phyloP scores from a whole-genome alignment of 1,284 basidiomycete species.

The Trametes hirsuta region DNA sequence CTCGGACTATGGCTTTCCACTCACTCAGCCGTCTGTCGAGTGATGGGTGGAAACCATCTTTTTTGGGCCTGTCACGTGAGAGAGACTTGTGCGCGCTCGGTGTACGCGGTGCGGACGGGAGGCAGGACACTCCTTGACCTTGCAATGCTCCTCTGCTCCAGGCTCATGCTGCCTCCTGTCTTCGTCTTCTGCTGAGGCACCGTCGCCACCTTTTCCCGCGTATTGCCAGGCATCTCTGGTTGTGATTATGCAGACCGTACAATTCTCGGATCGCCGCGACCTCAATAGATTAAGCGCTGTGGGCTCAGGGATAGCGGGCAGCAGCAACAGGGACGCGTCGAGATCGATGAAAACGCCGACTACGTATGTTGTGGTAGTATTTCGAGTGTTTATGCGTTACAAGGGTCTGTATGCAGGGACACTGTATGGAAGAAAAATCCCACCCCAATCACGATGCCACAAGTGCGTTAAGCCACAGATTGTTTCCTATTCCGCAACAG shows the following conservation, averaged over 20 bases:
- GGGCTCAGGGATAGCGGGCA: neutral
- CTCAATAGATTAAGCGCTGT: neutral
- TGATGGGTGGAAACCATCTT: neutral
- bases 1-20: no score
- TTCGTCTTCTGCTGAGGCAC: neutral
- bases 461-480: constrained; percentile 8
- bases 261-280: neutral
- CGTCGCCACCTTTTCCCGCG: neutral
- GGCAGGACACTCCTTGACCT: neutral
- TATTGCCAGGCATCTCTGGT: neutral
- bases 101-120: constrained; percentile 5
- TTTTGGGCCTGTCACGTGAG: neutral
- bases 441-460: neutral
- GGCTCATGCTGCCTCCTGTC: neutral
- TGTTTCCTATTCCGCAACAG: neutral
- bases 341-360: neutral
- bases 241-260: constrained; percentile 2
- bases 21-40: neutral
- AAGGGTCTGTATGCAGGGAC: neutral
- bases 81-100: neutral
- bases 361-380: neutral
- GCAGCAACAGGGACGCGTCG: constrained; percentile 3
- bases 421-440: neutral
- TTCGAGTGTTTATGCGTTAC: neutral
- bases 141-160: neutral